Evolutionary conservation across 805 yeast genomes (phyloP).

Genomic region (Myxozyma monticola): DNA sequence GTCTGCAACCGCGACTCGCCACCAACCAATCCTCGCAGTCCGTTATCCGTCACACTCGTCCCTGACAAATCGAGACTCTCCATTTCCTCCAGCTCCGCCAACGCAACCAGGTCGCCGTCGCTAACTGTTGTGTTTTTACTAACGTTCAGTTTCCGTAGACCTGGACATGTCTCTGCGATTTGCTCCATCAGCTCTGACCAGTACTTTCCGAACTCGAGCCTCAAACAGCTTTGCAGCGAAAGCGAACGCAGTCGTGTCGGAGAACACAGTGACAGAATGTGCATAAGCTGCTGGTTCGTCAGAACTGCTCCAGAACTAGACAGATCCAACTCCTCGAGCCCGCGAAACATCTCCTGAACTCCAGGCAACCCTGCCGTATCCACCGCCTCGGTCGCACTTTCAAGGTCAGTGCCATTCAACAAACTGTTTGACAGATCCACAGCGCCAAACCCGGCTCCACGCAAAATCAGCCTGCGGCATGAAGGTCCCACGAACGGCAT

Average conservation of each 20-base stretch:
- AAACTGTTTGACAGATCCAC: slow-evolving; percentile 17
- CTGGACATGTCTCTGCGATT: slow-evolving; percentile 13
- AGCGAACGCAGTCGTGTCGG: slow-evolving; percentile 3
- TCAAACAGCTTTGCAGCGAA: slow-evolving; percentile 8
- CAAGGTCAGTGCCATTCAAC: slow-evolving; percentile 13
- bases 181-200: slow-evolving; percentile 22
- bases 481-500: slow-evolving; percentile 18
- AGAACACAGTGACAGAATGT: slow-evolving; percentile 10
- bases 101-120: slow-evolving; percentile 17
- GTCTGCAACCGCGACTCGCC: neutral
- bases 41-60: slow-evolving; percentile 17
- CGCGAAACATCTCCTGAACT: slow-evolving; percentile 13
- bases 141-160: slow-evolving; percentile 10
- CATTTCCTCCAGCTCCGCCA: slow-evolving; percentile 8
- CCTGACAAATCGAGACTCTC: slow-evolving; percentile 17
- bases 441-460: slow-evolving; percentile 21
- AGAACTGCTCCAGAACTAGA: slow-evolving; percentile 18
- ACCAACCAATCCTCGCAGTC: slow-evolving; percentile 7
- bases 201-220: slow-evolving; percentile 18
- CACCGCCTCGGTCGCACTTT: neutral
- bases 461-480: slow-evolving; percentile 16
- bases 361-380: slow-evolving; percentile 5
- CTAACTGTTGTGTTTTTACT: slow-evolving; percentile 19
- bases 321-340: slow-evolving; percentile 17
- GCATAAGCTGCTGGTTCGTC: slow-evolving; percentile 12